These are phyloP conservation scores for Kwoniella mangroviensis DNA, from an alignment of 768 basidiomycete species.

Conservation along the genomic window DNA sequence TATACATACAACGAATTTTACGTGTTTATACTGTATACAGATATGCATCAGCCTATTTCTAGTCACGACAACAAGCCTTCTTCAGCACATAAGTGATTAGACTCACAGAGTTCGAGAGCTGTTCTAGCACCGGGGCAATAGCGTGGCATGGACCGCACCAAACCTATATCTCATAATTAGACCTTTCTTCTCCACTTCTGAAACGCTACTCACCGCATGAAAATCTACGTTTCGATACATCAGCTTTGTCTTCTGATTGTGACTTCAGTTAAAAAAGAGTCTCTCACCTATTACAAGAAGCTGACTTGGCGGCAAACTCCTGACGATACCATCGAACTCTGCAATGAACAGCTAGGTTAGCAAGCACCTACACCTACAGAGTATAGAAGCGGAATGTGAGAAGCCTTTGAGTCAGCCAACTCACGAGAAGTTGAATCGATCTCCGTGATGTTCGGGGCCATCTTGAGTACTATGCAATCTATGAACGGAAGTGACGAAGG, in stretches of 20 bases:
- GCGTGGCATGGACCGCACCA: slow-evolving; percentile 56
- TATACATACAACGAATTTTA: slow-evolving; percentile 46
- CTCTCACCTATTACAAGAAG: slow-evolving; percentile 53
- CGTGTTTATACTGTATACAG: slow-evolving; percentile 40
- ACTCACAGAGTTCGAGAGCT: slow-evolving; percentile 47
- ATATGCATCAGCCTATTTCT: not conserved
- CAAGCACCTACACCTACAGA: no score
- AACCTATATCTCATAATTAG: slow-evolving; percentile 15
- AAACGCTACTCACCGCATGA: slow-evolving; percentile 40
- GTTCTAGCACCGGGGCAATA: slow-evolving; percentile 52
- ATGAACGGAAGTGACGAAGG: not conserved
- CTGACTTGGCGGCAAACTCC: slow-evolving; percentile 38
- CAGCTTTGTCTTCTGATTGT: not conserved
- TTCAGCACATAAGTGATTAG: not conserved
- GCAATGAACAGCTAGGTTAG: not conserved
- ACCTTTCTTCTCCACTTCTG: slow-evolving; percentile 6
- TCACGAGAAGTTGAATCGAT: slow-evolving; percentile 39
- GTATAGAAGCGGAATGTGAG: no score
- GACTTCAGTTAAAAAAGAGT: not conserved
- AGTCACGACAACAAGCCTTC: not conserved
- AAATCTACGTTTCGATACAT: slow-evolving; percentile 40
- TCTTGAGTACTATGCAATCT: slow-evolving; percentile 5
- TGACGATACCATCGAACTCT: slow-evolving; percentile 54
- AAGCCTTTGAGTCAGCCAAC: not conserved
- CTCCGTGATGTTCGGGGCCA: slow-evolving; percentile 48